A percentile compares a stretch with the other conserved stretches of the same genome.
Conservation (phyloP, 2,329 filamentous ascomycete genomes). For the Tolypocladium capitatum region DNA sequence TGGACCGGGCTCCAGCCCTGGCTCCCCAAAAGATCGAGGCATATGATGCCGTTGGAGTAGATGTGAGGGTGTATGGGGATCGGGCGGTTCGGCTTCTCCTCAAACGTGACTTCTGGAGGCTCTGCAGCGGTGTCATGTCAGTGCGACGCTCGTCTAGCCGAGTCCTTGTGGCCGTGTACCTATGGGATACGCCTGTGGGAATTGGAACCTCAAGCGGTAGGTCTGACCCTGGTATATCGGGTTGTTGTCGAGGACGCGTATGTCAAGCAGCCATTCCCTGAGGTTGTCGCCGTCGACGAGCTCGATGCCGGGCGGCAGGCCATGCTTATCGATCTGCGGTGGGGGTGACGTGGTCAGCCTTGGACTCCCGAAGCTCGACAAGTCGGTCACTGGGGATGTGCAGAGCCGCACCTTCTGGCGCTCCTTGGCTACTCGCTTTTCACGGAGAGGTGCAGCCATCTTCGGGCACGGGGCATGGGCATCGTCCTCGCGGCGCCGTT, state of each 20-base stretch:
- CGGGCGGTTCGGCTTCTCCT: slow-evolving; percentile 46
- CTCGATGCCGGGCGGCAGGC: slow-evolving; percentile 56
- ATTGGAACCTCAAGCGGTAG: slow-evolving; percentile 79
- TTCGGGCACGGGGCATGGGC: neutral
- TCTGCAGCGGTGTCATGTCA: slow-evolving; percentile 36
- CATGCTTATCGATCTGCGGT: slow-evolving; percentile 37
- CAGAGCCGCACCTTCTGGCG: slow-evolving; percentile 13
- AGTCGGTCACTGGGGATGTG: neutral
- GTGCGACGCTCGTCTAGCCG: neutral
- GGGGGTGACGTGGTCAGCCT: slow-evolving; percentile 8
- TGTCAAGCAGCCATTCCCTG: slow-evolving; percentile 79
- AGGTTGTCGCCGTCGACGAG: slow-evolving; percentile 68
- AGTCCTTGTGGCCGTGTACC: slow-evolving; percentile 40
- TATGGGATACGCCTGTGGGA: slow-evolving; percentile 77
- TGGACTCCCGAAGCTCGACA: neutral
- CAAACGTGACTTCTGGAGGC: slow-evolving; percentile 87
- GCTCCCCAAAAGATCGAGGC: slow-evolving; percentile 76
- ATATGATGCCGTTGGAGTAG: slow-evolving; percentile 98
- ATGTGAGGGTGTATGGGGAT: slow-evolving; percentile 96
- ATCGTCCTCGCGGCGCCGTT: slow-evolving; percentile 1
- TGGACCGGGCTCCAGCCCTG: slow-evolving; percentile 95
- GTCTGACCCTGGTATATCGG: slow-evolving; percentile 71
- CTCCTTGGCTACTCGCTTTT: slow-evolving; percentile 16
- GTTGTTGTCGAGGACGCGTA: slow-evolving; percentile 78
- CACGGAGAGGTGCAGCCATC: slow-evolving; percentile 14